Percentiles rank a stretch among this genome's conserved stretches.
These are phyloP conservation scores for Sinapis alba DNA, from an alignment of 441 rosid species.

Conservation along the genomic window DNA sequence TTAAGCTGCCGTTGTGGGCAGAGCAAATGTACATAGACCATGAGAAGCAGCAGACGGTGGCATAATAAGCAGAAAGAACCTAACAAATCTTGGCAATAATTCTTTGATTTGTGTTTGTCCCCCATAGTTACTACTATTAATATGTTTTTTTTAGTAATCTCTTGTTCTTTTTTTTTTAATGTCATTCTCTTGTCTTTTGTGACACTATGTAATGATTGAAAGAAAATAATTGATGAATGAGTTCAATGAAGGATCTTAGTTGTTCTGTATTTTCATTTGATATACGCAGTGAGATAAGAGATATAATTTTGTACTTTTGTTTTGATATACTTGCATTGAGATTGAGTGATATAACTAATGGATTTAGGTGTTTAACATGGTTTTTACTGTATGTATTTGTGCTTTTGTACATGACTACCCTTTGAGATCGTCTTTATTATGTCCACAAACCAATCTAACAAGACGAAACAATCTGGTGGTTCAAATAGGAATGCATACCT, in stretches of 20 bases:
- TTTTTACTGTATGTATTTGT: too few relatives aligned
- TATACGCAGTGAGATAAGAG: not conserved
- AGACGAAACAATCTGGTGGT: not conserved
- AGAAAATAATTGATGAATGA: constrained; percentile 34
- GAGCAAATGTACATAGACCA: constrained; percentile 86
- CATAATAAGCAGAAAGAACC: not conserved
- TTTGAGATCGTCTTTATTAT: not conserved
- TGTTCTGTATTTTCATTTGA: not conserved
- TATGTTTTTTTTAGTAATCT: constrained; percentile 10
- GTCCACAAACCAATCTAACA: not conserved
- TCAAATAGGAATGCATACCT: not conserved
- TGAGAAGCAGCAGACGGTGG: constrained; percentile 81
- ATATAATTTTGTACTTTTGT: too few relatives aligned
- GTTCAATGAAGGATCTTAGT: constrained; percentile 7
- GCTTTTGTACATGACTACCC: not conserved
- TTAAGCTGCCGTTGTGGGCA: constrained; percentile 59
- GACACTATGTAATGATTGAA: constrained; percentile 37
- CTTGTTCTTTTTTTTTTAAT: not conserved
- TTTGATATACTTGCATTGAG: too few relatives aligned
- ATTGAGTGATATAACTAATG: not conserved
- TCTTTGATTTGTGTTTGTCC: constrained; percentile 39
- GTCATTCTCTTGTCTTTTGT: constrained; percentile 38
- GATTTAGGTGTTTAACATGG: not conserved
- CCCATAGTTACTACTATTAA: constrained; percentile 27
- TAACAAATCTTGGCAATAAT: constrained; percentile 30